Evolutionary conservation across 164 flowering plant species (phyloP).

Genomic region (Cinnamomum chago): DNA sequence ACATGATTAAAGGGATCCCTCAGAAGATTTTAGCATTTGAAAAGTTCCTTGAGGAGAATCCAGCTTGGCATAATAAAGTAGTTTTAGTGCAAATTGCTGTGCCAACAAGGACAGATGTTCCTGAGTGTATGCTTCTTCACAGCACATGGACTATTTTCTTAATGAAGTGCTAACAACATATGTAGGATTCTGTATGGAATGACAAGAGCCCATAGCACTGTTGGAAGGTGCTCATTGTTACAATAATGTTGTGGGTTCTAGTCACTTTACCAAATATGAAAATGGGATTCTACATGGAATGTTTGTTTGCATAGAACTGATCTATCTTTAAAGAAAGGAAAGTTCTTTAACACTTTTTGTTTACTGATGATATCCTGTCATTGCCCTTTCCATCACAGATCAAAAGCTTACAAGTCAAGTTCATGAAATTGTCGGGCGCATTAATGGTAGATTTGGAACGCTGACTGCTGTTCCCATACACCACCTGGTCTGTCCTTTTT

Average conservation of each 20-base stretch:
- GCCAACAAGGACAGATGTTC: constrained; percentile 94
- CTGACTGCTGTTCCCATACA: constrained; percentile 90
- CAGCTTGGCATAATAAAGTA: constrained; percentile 71
- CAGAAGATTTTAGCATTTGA: constrained; percentile 95
- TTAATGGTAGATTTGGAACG: constrained; percentile 92
- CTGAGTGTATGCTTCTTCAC: constrained; percentile 62
- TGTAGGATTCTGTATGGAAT: not conserved
- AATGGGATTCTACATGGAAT: no score
- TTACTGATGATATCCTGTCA: not conserved
- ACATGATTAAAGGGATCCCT: constrained; percentile 95
- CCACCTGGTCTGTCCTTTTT: constrained; percentile 57
- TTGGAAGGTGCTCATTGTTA: not conserved
- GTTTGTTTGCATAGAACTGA: no score
- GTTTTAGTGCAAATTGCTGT: constrained; percentile 92
- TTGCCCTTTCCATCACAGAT: constrained; percentile 39
- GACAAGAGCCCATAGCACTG: no score
- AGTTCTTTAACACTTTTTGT: not conserved
- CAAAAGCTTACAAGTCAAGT: constrained; percentile 95
- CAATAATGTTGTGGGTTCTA: not conserved
- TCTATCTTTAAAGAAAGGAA: no score
- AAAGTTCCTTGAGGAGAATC: constrained; percentile 88
- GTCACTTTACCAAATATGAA: not conserved
- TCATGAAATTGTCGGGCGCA: constrained; percentile 96
- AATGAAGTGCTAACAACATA: not conserved
- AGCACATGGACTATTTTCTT: constrained; percentile 1